phyloP scores from a whole-genome alignment of 1,284 basidiomycete species.

The Cutaneotrichosporon sp. region DNA sequence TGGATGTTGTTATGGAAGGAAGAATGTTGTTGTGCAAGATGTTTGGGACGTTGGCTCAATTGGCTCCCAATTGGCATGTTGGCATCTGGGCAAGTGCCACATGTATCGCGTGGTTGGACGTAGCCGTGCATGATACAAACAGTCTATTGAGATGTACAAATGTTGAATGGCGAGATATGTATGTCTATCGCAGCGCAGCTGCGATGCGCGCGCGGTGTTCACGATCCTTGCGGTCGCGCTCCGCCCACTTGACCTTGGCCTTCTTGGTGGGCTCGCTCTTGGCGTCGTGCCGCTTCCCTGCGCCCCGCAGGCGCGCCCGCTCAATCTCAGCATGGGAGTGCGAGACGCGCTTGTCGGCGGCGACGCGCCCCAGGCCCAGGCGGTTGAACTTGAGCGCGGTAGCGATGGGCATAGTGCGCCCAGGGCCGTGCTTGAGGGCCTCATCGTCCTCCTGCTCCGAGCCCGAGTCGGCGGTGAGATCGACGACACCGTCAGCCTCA shows the following conservation, averaged over 20 bases:
- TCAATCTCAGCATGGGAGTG: slow-evolving; percentile 43
- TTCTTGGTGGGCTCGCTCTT: slow-evolving; percentile 31
- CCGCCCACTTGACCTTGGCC: slow-evolving; percentile 46
- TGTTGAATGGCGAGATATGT: background rate
- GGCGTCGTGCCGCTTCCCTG: slow-evolving; percentile 13
- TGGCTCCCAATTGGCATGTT: no score
- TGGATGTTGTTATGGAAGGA: no score
- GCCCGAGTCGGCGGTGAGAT: slow-evolving; percentile 20
- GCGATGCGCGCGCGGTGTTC: slow-evolving; percentile 39
- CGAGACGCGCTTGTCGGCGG: slow-evolving; percentile 36
- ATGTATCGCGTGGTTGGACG: no score
- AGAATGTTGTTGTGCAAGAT: no score
- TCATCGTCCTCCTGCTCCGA: slow-evolving; percentile 12
- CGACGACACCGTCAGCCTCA: slow-evolving; percentile 12
- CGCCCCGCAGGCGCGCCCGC: slow-evolving; percentile 34
- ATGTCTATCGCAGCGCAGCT: slow-evolving; percentile 26
- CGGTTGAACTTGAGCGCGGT: slow-evolving; percentile 49
- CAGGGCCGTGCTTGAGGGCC: slow-evolving; percentile 26
- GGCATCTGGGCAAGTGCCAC: no score
- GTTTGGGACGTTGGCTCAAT: no score
- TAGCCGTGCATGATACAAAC: no score
- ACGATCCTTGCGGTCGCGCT: slow-evolving; percentile 41
- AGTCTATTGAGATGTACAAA: no score
- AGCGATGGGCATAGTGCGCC: slow-evolving; percentile 43
- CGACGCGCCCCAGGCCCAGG: slow-evolving; percentile 35